Base-by-base conservation (phyloP, 805 yeast genomes). In the Groenewaldozyma salmanticensis region DNA sequence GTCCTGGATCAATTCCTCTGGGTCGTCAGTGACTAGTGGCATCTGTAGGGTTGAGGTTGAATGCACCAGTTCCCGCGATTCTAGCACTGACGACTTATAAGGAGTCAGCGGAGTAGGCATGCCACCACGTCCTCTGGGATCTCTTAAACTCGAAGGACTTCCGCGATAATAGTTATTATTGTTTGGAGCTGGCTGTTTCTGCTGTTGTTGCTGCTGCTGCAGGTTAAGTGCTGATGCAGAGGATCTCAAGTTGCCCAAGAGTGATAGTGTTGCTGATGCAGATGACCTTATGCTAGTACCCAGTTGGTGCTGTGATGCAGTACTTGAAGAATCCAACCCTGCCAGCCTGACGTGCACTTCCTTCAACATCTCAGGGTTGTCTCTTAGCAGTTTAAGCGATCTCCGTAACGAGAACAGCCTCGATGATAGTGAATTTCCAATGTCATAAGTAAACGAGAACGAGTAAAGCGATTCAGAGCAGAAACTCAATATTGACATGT, bases 401-500 rank as follows among this genome's bases (percentile, higher is more conserved):
- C 92, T 64, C 54, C 79, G 82, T 51, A 85, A 64, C 13, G 83
- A 87, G 42, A 78, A 78, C 45, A 85, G 61, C 42, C 95, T 66
- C 37, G 83, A 72, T 0, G 92, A 84, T 42, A 85, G 60, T 1
- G 94, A 80, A 55, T 82, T 81, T 6, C 88, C 92, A 1, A 90
- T 79, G 42, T 84, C 62, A 40, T 81, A 83, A 2, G 92, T 85
- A 57, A 85, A 85, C 0, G 94, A 83, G 55, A 81, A 85, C 1
- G 94, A 81, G 56, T 82, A 88, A 1, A 92, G 75, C 9, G 92
- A 81, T 50, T 81, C 87, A 20, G 77, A 75, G 4, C 90, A 86
- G 53, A 84, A 80, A 46, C 68, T 71, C 31, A 78, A 55, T 16
- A 81, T 66, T 41, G 79, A 76, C 7, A 60, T 55, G 29, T 43